These are phyloP conservation scores for Hanseniaspora thailandica DNA, from an alignment of 805 yeast genomes.

Conservation along the genomic window DNA sequence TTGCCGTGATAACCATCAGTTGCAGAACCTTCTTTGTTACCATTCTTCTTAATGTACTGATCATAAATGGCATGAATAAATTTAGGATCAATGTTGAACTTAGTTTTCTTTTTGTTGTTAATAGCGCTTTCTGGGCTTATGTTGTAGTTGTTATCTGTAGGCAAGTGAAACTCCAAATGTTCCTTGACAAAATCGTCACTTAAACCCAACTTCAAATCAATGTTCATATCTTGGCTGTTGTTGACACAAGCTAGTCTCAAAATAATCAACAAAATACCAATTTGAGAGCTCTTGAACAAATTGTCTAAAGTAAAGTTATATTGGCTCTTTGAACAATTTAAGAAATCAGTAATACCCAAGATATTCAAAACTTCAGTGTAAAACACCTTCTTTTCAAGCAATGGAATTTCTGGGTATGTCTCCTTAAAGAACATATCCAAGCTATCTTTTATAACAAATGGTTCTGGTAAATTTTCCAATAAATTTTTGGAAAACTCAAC, in stretches of 20 bases:
- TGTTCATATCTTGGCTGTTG: conserved; percentile 21
- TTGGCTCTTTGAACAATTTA: conserved; percentile 22
- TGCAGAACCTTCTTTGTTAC: conserved; percentile 24
- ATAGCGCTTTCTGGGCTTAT: conserved; percentile 17
- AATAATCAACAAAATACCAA: conserved; percentile 43
- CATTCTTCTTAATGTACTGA: conserved; percentile 25
- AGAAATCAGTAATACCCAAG: conserved; percentile 10
- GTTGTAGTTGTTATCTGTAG: conserved; percentile 20
- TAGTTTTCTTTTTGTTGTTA: conserved; percentile 11
- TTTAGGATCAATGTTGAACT: conserved; percentile 24
- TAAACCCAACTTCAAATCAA: conserved; percentile 18
- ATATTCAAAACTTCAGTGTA: conserved; percentile 26
- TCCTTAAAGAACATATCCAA: conserved; percentile 48
- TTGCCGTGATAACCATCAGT: background rate
- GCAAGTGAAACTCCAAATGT: conserved; percentile 18
- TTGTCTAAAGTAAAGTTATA: conserved; percentile 25
- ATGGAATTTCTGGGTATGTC: conserved; percentile 56
- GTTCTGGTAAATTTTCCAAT: conserved; percentile 40
- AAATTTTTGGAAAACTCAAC: conserved; percentile 23
- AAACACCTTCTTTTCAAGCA: conserved; percentile 43
- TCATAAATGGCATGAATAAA: conserved; percentile 10
- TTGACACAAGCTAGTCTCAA: conserved; percentile 33
- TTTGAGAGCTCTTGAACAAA: conserved; percentile 31
- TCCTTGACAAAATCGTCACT: background rate
- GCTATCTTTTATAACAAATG: conserved; percentile 43